Conservation (phyloP, 2,329 filamentous ascomycete genomes). For the Cadophora luteo-olivacea region DNA sequence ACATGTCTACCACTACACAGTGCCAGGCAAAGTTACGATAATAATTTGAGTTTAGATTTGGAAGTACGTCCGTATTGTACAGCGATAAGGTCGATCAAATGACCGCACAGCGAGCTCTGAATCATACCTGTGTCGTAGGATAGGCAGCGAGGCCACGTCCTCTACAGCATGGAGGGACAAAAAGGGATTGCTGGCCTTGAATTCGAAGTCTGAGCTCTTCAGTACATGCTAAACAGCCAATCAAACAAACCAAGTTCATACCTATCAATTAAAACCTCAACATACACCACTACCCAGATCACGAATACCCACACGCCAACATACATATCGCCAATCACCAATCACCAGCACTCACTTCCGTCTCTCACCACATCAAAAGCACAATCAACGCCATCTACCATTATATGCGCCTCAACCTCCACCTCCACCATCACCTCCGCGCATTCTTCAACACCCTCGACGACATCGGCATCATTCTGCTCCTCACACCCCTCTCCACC, state of each 20-base stretch:
- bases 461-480: slow-evolving; percentile 36
- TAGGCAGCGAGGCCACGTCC: slow-evolving; percentile 7
- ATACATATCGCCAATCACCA: neutral
- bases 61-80: neutral
- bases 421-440: neutral
- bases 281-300: neutral
- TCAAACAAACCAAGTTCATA: neutral
- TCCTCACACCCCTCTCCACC: too few relatives aligned
- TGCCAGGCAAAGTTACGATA: neutral
- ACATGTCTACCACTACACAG: too few relatives aligned
- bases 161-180: neutral
- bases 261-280: neutral
- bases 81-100: neutral
- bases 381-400: too few relatives aligned
- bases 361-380: too few relatives aligned
- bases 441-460: slow-evolving; percentile 37
- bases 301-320: neutral
- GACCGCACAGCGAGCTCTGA: slow-evolving; percentile 19
- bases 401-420: too few relatives aligned
- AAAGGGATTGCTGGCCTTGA: neutral
- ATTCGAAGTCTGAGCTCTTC: neutral
- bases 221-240: neutral
- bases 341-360: neutral
- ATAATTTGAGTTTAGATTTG: neutral
- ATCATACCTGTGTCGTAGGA: slow-evolving; percentile 7